Percentiles rank a stretch among this genome's conserved stretches.
Evolutionary conservation across 345 rosid species (phyloP).

Genomic region (Limnanthes douglasii): DNA sequence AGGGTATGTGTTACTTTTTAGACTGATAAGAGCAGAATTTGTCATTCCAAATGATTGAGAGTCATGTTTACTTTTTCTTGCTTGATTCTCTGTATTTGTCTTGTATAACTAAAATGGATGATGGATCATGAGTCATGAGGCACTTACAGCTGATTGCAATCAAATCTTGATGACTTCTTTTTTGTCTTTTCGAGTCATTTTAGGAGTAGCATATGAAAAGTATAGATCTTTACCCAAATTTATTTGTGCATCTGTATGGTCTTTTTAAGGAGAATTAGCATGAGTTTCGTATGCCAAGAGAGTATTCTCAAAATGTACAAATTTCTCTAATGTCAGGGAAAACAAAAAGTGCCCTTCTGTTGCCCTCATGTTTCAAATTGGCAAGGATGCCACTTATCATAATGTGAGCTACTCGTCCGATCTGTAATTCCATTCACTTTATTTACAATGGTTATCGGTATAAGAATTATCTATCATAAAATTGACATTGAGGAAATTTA

Average conservation of each 20-base stretch:
- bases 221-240: too few species aligned
- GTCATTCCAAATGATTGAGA: too few species aligned
- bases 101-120: not conserved
- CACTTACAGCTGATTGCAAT: not conserved
- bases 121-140: too few species aligned
- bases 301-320: too few species aligned
- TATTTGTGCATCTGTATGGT: too few species aligned
- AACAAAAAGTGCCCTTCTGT: conserved; percentile 71
- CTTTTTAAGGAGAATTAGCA: too few species aligned
- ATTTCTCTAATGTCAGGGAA: conserved; percentile 36
- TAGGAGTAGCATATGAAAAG: too few species aligned
- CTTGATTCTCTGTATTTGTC: not conserved
- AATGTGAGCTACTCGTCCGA: conserved; percentile 26
- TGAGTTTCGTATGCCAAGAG: too few species aligned
- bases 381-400: conserved; percentile 76
- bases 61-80: not conserved
- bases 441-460: not conserved
- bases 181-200: not conserved
- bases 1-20: conserved; percentile 33
- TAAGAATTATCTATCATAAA: not conserved
- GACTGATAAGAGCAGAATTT: too few species aligned
- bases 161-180: not conserved
- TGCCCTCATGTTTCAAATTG: conserved; percentile 90
- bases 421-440: not conserved
- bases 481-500: conserved; percentile 8